A percentile compares a stretch with the other conserved stretches of the same genome.
Conservation (phyloP, 1,139 yeast species). For the Pichia sp. region DNA sequence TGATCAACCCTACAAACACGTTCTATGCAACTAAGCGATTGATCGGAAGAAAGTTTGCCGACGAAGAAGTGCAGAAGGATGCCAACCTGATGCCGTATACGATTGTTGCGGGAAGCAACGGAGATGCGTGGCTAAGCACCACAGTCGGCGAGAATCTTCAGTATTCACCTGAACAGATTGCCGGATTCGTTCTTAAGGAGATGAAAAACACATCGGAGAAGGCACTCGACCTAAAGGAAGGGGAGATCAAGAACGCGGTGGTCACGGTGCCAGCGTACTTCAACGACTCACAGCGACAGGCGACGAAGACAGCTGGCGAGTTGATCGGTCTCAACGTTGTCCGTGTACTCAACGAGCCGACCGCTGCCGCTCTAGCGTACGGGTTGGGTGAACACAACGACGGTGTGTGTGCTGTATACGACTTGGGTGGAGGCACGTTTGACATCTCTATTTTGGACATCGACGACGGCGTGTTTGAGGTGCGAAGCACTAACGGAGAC, state of each 20-base stretch:
- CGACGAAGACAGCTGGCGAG: constrained; percentile 69
- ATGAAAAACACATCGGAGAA: constrained; percentile 56
- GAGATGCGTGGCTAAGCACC: constrained; percentile 60
- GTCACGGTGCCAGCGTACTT: constrained; percentile 81
- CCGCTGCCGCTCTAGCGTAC: constrained; percentile 79
- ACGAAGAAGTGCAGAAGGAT: constrained; percentile 63
- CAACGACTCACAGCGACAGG: constrained; percentile 74
- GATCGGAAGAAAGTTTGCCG: constrained; percentile 63
- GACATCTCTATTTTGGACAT: constrained; percentile 76
- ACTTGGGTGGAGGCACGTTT: constrained; percentile 81
- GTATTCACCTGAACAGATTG: constrained; percentile 55
- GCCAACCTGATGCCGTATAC: constrained; percentile 50
- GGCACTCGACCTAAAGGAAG: constrained; percentile 33
- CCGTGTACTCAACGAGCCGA: constrained; percentile 73
- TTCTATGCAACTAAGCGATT: constrained; percentile 74
- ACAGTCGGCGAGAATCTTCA: constrained; percentile 24
- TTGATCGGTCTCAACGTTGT: constrained; percentile 62
- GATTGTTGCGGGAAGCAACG: constrained; percentile 49
- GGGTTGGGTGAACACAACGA: constrained; percentile 57
- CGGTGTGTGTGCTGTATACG: constrained; percentile 72
- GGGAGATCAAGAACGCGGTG: constrained; percentile 53
- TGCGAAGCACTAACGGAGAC: constrained; percentile 77
- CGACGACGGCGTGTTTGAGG: constrained; percentile 79
- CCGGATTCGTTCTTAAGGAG: constrained; percentile 47
- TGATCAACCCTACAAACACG: constrained; percentile 62